These are phyloP conservation scores for Magnolia sinica DNA, from an alignment of 164 flowering plant genomes.

Conservation along the genomic window DNA sequence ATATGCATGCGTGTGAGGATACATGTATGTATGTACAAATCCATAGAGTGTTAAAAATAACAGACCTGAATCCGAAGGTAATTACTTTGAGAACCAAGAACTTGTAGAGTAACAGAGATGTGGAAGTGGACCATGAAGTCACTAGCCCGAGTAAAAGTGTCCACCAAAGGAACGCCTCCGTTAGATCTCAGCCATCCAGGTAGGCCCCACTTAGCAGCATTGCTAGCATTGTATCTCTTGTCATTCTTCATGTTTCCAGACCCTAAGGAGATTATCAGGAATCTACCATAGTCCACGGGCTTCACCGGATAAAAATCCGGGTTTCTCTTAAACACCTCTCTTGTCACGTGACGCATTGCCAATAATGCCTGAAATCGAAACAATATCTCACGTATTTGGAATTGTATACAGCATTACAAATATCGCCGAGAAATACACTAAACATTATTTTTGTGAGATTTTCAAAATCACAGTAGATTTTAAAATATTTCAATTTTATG, in stretches of 20 bases:
- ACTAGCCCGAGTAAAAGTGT: conserved; percentile 34
- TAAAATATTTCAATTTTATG: too few relatives aligned
- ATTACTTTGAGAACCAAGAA: conserved; percentile 22
- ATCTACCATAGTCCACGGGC: conserved; percentile 8
- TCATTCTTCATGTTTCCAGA: conserved; percentile 35
- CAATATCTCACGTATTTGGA: too few relatives aligned
- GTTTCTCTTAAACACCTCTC: conserved; percentile 7
- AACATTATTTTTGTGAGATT: too few relatives aligned
- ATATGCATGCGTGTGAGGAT: neutral
- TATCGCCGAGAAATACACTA: too few relatives aligned
- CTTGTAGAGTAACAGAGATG: conserved; percentile 37
- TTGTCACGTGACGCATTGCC: conserved; percentile 7
- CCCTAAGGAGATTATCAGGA: conserved; percentile 41
- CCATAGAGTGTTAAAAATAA: neutral
- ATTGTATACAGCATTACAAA: too few relatives aligned
- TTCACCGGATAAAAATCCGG: conserved; percentile 8
- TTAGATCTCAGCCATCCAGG: conserved; percentile 33
- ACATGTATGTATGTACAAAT: neutral
- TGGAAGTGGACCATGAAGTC: conserved; percentile 51
- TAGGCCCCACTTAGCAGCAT: conserved; percentile 40
- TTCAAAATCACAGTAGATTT: too few relatives aligned
- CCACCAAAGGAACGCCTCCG: conserved; percentile 40
- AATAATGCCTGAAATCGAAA: conserved; percentile 25
- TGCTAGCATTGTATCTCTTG: conserved; percentile 33
- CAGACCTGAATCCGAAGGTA: conserved; percentile 46